Conservation (phyloP, 345 rosid species). For the Toxicodendron radicans region DNA sequence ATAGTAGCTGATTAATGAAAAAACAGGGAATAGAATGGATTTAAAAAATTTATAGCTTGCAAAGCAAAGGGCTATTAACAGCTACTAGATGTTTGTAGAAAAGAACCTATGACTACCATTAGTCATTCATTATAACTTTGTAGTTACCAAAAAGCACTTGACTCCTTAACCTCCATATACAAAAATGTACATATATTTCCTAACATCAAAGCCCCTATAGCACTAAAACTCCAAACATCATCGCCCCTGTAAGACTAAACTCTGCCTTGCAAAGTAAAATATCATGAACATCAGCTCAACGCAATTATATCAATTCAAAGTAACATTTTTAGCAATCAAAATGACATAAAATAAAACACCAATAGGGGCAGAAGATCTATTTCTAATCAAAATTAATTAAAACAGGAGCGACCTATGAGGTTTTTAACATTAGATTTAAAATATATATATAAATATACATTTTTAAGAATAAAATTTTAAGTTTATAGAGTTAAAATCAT, state of each 20-base stretch:
- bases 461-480: neutral
- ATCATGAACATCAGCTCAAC: neutral
- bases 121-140: neutral
- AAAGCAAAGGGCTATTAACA: neutral
- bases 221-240: neutral
- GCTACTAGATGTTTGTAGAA: neutral
- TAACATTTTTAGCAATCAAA: constrained; percentile 8
- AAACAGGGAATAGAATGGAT: neutral
- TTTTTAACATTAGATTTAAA: neutral
- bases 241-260: neutral
- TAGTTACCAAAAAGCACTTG: neutral
- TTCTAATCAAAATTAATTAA: neutral
- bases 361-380: neutral
- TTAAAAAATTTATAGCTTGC: neutral
- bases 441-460: too few relatives aligned
- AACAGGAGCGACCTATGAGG: neutral
- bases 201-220: neutral
- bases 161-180: neutral
- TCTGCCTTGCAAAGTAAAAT: neutral
- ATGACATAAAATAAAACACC: neutral
- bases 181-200: neutral
- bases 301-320: constrained; percentile 4
- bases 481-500: neutral
- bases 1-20: neutral
- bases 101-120: neutral